Conservation (phyloP, 352 stramenopile genomes). For the Pythium scleroteichum region DNA sequence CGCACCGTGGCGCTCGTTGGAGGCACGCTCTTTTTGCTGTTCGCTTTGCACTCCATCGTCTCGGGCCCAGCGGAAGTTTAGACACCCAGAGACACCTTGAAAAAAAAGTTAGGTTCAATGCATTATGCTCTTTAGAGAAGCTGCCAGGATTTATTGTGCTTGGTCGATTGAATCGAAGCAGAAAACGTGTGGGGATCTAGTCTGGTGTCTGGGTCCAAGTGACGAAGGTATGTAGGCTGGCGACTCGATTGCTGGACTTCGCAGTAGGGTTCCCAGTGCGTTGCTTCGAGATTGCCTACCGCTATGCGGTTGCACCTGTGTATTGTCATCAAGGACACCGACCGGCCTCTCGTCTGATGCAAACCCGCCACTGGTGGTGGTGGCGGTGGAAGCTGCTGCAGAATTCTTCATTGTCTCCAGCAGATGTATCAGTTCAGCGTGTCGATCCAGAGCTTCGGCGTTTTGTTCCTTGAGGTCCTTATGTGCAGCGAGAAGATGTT, state of each 20-base stretch:
- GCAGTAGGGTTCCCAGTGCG: no score
- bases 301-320: no score
- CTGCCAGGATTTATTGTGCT: conserved; percentile 10
- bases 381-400: no score
- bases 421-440: conserved; percentile 41
- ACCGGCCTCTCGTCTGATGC: no score
- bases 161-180: conserved; percentile 40
- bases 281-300: no score
- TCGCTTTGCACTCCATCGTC: conserved; percentile 96
- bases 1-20: conserved; percentile 96
- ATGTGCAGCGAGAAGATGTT: conserved; percentile 36
- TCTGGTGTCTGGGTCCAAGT: not conserved
- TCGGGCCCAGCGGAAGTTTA: conserved; percentile 61
- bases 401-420: conserved; percentile 22
- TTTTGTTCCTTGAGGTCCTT: conserved; percentile 52
- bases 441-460: conserved; percentile 29
- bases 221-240: no score
- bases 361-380: no score
- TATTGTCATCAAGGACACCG: no score
- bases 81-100: not conserved
- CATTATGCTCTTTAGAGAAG: not conserved
- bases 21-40: conserved; percentile 96
- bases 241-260: no score
- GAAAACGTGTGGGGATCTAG: conserved; percentile 34
- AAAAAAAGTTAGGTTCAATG: conserved; percentile 1